Conservation (phyloP, 2,329 filamentous ascomycete genomes). For the Colletotrichum shisoi region DNA sequence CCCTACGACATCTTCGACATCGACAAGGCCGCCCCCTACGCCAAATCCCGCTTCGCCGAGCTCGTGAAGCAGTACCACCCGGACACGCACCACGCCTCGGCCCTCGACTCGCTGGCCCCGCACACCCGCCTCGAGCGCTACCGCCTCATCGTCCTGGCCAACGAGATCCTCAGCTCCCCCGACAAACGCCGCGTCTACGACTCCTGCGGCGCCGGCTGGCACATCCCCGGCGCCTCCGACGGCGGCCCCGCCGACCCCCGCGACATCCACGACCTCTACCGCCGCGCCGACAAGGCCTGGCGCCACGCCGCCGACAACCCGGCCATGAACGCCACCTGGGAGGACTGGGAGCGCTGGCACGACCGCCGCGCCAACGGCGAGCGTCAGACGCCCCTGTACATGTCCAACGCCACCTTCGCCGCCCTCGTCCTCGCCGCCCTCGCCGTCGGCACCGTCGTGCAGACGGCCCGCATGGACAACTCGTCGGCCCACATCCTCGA, state of each 20-base stretch:
- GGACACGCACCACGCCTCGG: conserved; percentile 63
- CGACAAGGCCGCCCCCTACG: conserved; percentile 68
- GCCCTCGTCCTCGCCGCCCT: conserved; percentile 71
- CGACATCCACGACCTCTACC: conserved; percentile 48
- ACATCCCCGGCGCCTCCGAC: conserved; percentile 55
- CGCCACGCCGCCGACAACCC: conserved; percentile 57
- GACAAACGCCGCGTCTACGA: conserved; percentile 84
- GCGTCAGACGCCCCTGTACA: conserved; percentile 66
- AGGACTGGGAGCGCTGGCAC: conserved; percentile 92
- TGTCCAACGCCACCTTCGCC: conserved; percentile 82
- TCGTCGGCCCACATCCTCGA: conserved; percentile 70
- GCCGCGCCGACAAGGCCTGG: conserved; percentile 58
- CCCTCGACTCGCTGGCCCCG: conserved; percentile 45
- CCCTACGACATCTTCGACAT: conserved; percentile 88
- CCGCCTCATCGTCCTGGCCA: conserved; percentile 84
- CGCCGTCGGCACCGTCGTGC: conserved; percentile 73
- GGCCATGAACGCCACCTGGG: conserved; percentile 88
- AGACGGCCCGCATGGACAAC: conserved; percentile 73
- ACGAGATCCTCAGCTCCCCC: conserved; percentile 86
- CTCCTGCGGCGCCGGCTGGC: conserved; percentile 81
- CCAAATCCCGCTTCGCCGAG: conserved; percentile 84
- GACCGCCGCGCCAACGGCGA: conserved; percentile 58
- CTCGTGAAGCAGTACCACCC: conserved; percentile 97
- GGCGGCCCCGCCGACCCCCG: conserved; percentile 63
- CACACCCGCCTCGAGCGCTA: conserved; percentile 83